Percentiles rank a stretch among this genome's conserved stretches.
Evolutionary conservation across 306 rosid species (phyloP).

Genomic region (Hippophae rhamnoides): DNA sequence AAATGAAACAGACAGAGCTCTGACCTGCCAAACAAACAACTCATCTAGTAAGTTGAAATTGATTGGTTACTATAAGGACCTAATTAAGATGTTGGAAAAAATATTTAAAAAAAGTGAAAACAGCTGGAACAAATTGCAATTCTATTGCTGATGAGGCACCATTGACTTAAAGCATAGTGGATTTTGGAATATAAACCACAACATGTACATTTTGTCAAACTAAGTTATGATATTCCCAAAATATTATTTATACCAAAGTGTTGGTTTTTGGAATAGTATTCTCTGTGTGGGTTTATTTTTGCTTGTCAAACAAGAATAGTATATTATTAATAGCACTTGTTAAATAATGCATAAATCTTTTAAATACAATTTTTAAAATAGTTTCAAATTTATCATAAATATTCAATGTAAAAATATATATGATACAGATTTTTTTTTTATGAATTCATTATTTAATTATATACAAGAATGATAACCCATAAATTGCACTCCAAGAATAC

Average conservation of each 20-base stretch:
- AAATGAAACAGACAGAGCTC: conserved; percentile 10
- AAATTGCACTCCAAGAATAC: no score
- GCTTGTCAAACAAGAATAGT: neutral
- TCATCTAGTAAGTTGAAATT: neutral
- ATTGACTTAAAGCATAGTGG: conserved; percentile 18
- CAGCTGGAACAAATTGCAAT: no score
- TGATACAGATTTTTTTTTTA: no score
- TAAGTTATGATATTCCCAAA: conserved; percentile 2
- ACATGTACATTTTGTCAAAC: conserved; percentile 5
- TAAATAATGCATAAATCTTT: no score
- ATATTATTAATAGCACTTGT: no score
- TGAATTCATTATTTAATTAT: no score
- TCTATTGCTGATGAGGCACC: conserved; percentile 4
- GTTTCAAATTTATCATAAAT: no score
- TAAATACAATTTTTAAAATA: no score
- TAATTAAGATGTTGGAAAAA: neutral
- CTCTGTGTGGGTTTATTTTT: neutral
- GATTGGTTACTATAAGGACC: neutral
- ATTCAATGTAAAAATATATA: no score
- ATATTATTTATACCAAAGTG: neutral
- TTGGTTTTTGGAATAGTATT: neutral
- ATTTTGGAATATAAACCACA: conserved; percentile 8
- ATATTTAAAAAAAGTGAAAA: neutral
- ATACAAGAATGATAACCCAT: no score
- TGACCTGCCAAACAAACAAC: conserved; percentile 20